Evolutionary conservation across 2,329 filamentous ascomycete species (phyloP).

Genomic region (Xylaria sp.): DNA sequence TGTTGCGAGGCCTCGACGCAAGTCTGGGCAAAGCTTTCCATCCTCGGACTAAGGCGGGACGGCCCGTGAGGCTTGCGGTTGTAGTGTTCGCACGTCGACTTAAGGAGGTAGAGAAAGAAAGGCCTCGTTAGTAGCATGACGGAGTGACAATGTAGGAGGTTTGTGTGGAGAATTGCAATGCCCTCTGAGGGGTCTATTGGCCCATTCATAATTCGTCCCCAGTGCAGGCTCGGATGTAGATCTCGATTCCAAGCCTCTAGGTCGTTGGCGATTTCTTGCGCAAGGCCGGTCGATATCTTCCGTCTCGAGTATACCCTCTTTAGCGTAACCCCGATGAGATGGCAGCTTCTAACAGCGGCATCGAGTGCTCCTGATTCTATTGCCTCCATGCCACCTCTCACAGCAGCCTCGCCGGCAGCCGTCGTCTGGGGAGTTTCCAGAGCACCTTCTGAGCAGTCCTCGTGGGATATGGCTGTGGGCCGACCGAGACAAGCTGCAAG

Average conservation of each 20-base stretch:
- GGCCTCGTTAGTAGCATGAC: conserved; percentile 66
- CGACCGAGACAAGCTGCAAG: conserved; percentile 65
- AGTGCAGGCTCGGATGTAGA: conserved; percentile 52
- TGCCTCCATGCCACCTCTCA: conserved; percentile 16
- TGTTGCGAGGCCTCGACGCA: conserved; percentile 55
- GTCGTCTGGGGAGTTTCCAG: conserved; percentile 32
- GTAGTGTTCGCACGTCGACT: conserved; percentile 40
- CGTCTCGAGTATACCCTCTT: conserved; percentile 62
- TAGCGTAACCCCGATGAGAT: conserved; percentile 60
- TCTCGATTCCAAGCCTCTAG: conserved; percentile 56
- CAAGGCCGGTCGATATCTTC: conserved; percentile 59
- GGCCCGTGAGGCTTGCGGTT: conserved; percentile 33
- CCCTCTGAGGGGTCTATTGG: conserved; percentile 49
- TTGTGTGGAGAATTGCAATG: conserved; percentile 63
- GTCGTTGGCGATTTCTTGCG: conserved; percentile 58
- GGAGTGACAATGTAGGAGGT: conserved; percentile 64
- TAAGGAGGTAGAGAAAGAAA: conserved; percentile 63
- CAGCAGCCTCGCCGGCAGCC: conserved; percentile 11
- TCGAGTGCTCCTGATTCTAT: conserved; percentile 47
- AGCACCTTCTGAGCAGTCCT: conserved; percentile 60
- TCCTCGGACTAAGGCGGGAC: conserved; percentile 37
- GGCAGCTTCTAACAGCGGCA: conserved; percentile 59
- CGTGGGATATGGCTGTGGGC: conserved; percentile 63
- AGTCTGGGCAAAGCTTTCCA: conserved; percentile 52
- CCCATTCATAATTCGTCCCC: conserved; percentile 49